Conservation (phyloP, 2,329 filamentous ascomycete genomes). For the Fragosphaeria purpurea region DNA sequence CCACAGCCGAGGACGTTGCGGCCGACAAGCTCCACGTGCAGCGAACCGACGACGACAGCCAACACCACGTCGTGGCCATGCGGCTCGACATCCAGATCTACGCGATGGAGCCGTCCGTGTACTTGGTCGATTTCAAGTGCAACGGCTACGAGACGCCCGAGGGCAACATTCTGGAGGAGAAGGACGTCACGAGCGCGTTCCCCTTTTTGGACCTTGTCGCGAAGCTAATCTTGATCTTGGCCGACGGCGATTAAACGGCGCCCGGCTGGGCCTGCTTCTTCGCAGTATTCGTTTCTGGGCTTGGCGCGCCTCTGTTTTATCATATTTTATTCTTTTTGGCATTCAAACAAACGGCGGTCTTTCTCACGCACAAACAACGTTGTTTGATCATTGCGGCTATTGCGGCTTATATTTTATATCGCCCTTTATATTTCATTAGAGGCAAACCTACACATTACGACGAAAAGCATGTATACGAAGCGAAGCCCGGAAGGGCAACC, state of each 20-base stretch:
- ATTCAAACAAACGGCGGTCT: too few relatives aligned
- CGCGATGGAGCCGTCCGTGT: constrained; percentile 83
- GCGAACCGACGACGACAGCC: constrained; percentile 30
- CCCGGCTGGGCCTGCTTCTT: not conserved
- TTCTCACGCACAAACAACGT: too few relatives aligned
- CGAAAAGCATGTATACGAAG: too few relatives aligned
- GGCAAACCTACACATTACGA: too few relatives aligned
- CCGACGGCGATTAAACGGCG: constrained; percentile 55
- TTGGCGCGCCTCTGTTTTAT: too few relatives aligned
- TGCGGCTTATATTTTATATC: too few relatives aligned
- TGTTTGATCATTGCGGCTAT: too few relatives aligned
- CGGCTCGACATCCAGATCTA: constrained; percentile 96
- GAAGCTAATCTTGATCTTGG: constrained; percentile 84
- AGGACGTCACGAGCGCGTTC: constrained; percentile 90
- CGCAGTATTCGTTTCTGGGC: too few relatives aligned
- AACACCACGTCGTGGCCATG: constrained; percentile 69
- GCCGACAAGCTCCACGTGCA: constrained; percentile 33
- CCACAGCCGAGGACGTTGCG: constrained; percentile 20
- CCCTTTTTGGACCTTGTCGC: constrained; percentile 92
- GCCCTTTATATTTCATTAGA: too few relatives aligned
- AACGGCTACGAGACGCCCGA: constrained; percentile 82
- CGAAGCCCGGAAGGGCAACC: too few relatives aligned
- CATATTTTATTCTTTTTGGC: too few relatives aligned
- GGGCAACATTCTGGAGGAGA: constrained; percentile 72
- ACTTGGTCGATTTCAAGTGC: constrained; percentile 97